A percentile compares a stretch with the other conserved stretches of the same genome.
Evolutionary conservation across 352 stramenopile species (phyloP).

Genomic region (Globisporangium splendens): DNA sequence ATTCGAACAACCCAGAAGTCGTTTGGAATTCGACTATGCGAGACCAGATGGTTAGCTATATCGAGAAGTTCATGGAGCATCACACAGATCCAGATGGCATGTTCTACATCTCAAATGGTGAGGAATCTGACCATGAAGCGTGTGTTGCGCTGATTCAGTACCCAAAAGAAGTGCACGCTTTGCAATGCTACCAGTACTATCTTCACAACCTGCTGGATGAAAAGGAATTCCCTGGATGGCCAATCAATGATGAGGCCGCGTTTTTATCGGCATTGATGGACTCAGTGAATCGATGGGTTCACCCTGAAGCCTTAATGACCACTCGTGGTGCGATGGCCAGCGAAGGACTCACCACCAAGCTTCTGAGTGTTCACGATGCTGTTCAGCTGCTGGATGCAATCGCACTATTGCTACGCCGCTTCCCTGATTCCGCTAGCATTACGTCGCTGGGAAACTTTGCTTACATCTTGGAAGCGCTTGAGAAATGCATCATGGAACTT

Average conservation of each 20-base stretch:
- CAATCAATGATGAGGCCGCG: constrained; percentile 78
- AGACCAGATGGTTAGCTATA: constrained; percentile 82
- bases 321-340: constrained; percentile 32
- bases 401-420: constrained; percentile 62
- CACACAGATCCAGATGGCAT: constrained; percentile 62
- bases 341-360: constrained; percentile 51
- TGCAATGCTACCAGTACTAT: constrained; percentile 89
- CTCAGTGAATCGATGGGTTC: constrained; percentile 73
- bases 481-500: constrained; percentile 79
- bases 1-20: constrained; percentile 83
- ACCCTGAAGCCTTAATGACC: constrained; percentile 48
- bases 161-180: constrained; percentile 74
- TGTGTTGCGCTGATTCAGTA: constrained; percentile 82
- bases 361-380: constrained; percentile 65
- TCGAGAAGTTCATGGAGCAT: constrained; percentile 82
- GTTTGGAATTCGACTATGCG: constrained; percentile 86
- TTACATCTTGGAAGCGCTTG: constrained; percentile 68
- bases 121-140: constrained; percentile 70
- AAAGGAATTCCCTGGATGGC: constrained; percentile 84
- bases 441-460: constrained; percentile 62
- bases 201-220: constrained; percentile 84
- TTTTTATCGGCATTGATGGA: constrained; percentile 76
- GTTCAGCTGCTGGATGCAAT: constrained; percentile 73
- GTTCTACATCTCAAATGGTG: constrained; percentile 70
- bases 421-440: constrained; percentile 63